These are phyloP conservation scores for Daldinia eschscholtzii DNA, from an alignment of 2,329 filamentous ascomycete species.

Conservation along the genomic window DNA sequence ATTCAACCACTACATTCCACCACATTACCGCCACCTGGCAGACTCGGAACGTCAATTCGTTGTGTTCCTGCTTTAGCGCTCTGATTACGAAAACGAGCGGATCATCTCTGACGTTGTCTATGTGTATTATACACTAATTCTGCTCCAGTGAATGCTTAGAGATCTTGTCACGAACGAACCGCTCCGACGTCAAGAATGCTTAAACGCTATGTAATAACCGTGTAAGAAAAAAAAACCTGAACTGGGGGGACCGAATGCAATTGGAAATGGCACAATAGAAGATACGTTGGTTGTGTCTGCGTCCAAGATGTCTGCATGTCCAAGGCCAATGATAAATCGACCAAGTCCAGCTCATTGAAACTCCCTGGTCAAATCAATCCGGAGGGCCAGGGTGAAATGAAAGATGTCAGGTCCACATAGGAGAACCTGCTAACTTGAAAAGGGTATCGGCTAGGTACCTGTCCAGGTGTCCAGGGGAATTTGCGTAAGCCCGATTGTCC, in stretches of 20 bases:
- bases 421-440: conserved; percentile 27
- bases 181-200: conserved; percentile 1
- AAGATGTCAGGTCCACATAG: conserved; percentile 23
- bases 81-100: conserved; percentile 28
- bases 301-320: neutral
- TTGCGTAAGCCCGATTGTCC: conserved; percentile 31
- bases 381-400: conserved; percentile 32
- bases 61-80: conserved; percentile 45
- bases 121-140: conserved; percentile 2
- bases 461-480: conserved; percentile 13
- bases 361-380: conserved; percentile 34
- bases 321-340: neutral
- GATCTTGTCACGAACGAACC: conserved; percentile 8
- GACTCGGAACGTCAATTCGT: conserved; percentile 25
- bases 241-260: neutral
- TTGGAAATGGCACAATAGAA: conserved; percentile 2
- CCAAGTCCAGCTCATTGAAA: conserved; percentile 30
- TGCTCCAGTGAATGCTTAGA: neutral
- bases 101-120: conserved; percentile 10
- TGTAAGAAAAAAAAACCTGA: conserved; percentile 1
- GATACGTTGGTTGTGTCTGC: conserved; percentile 1
- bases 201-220: conserved; percentile 8
- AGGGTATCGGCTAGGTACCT: conserved; percentile 36
- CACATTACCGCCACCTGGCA: conserved; percentile 38
- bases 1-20: conserved; percentile 39